Base-by-base conservation (phyloP, 139 green algal species). In the Volvox reticuliferus region DNA sequence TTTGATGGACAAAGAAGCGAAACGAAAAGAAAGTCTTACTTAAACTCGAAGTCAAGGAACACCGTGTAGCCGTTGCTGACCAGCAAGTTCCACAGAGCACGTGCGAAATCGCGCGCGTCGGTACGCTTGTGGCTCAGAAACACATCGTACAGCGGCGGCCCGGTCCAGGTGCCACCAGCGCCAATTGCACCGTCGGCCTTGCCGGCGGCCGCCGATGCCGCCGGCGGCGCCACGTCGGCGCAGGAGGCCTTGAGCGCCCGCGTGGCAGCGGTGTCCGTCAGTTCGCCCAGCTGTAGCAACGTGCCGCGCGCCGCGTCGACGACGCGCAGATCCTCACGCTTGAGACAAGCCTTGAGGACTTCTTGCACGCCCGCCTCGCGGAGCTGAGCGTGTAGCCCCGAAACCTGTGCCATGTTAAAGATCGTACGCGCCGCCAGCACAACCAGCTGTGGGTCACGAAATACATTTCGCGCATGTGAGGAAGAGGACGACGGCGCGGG, bases 41-140 rank as follows among this genome's bases (percentile, higher is more conserved):
- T 87, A 67, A 82, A 92, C 81, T 84, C 89, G 68, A 83, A 92
- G 62, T 92, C 89, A 35, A 92, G 83, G 76, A 90, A 92, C 33
- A 82, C 81, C 22, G 68, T 92, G 89, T 89, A 89, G 33, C 89
- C 89, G 73, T 82, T 82, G 55, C 55, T 76, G 37, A 86, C 83
- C 26, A 92, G 37, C 33, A 92, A 83, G 83, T 92, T 92, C 71
- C 80, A 92, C 76, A 92, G 75, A 75, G 82, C 89, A 20, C 89
- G 75, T 28, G 89, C 89, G 76, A 92, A 92, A 83, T 92, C 89
- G 26, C 85, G 82, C 0, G 89, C 83, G 76, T 92, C 89, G n/a
- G 89, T 85, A 0, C 89, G 82, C 77, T 85, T 86, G 75, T 92
- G 89, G 30, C 69, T 87, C 1, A 92, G 89, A 63, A 92, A 92